phyloP scores from a whole-genome alignment of 1,139 yeast species.

The Scheffersomyces segobiensis region DNA sequence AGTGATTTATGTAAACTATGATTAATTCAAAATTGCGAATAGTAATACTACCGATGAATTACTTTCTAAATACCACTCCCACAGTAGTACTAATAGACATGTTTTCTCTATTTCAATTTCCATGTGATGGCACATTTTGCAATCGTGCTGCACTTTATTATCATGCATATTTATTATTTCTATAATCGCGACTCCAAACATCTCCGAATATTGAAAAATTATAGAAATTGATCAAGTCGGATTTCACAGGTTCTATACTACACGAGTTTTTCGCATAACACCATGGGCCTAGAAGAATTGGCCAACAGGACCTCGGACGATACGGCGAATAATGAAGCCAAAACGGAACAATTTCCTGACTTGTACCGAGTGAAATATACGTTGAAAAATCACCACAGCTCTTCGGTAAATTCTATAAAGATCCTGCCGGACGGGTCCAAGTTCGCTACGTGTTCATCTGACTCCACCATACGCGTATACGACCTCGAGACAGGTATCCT shows the following conservation, averaged over 20 bases:
- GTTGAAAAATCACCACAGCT: conserved; percentile 4
- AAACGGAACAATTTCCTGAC: conserved; percentile 3
- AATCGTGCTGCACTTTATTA: neutral
- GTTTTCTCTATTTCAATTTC: no score
- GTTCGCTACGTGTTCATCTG: conserved; percentile 58
- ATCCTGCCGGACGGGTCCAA: conserved; percentile 64
- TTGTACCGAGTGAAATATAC: conserved; percentile 9
- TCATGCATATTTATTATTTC: neutral
- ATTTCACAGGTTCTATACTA: neutral
- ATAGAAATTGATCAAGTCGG: no score
- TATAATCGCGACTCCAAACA: neutral
- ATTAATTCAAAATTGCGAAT: neutral
- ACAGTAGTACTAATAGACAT: no score
- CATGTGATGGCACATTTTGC: neutral
- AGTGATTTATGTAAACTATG: neutral
- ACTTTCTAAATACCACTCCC: no score
- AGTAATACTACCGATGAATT: no score
- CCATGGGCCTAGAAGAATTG: neutral
- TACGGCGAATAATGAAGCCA: neutral
- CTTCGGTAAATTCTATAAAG: conserved; percentile 45
- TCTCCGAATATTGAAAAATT: neutral
- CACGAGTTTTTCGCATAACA: no score
- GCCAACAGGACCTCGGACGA: neutral
- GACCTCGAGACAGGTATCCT: conserved; percentile 27
- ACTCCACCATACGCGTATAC: conserved; percentile 43